Conservation (phyloP, 106 monocot species). For the Allium cepa region DNA sequence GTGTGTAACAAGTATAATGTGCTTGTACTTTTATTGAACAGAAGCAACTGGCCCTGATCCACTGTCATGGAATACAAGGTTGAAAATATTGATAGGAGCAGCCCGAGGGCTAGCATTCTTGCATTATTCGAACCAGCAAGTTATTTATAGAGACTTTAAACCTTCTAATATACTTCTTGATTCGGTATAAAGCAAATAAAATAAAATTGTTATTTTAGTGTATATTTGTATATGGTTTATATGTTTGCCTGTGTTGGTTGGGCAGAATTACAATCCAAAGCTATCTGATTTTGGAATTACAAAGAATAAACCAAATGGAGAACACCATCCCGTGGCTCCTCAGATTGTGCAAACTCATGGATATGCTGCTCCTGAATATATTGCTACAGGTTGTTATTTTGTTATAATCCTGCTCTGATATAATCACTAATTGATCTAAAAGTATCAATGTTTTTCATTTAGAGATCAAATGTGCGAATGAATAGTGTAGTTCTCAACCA, state of each 20-base stretch:
- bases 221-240: too few species aligned
- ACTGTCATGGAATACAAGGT: constrained; percentile 55
- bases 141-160: constrained; percentile 10
- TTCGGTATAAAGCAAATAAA: constrained; percentile 9
- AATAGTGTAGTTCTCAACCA: too few species aligned
- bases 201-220: too few species aligned
- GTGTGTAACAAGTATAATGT: too few species aligned
- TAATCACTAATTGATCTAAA: too few species aligned
- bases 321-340: constrained; percentile 49
- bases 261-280: constrained; percentile 52
- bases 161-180: constrained; percentile 11
- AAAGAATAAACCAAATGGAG: constrained; percentile 50
- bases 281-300: constrained; percentile 80
- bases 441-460: too few species aligned
- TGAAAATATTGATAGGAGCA: constrained; percentile 35
- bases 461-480: too few species aligned
- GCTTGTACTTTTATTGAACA: too few species aligned
- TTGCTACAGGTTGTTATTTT: background rate
- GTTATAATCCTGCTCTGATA: too few species aligned
- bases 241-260: too few species aligned
- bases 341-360: constrained; percentile 65
- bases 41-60: constrained; percentile 17
- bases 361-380: constrained; percentile 13
- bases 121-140: constrained; percentile 3
- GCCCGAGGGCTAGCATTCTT: constrained; percentile 12